A percentile compares a stretch with the other conserved stretches of the same genome.
Conservation (phyloP, 1,139 yeast species). For the Taphrina wiesneri region DNA sequence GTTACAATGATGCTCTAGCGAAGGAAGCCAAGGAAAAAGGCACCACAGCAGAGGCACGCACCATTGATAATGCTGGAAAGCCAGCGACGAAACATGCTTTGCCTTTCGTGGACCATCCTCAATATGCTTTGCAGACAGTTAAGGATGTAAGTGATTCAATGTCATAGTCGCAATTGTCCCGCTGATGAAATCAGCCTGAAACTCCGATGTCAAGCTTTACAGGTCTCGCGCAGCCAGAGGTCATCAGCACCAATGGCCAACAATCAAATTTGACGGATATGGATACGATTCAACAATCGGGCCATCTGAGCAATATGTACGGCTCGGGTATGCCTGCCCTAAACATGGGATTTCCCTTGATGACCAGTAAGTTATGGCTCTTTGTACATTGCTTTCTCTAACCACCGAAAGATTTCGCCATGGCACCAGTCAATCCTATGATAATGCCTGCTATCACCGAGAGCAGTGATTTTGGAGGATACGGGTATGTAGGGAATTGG, state of each 20-base stretch:
- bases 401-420: not conserved
- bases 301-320: not conserved
- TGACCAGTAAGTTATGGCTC: not conserved
- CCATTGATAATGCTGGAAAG: not conserved
- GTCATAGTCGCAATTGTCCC: not conserved
- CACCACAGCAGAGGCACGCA: not conserved
- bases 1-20: slow-evolving; percentile 26
- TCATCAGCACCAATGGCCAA: not conserved
- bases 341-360: slow-evolving; percentile 20
- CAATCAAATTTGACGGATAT: not conserved
- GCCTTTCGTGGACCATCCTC: no score
- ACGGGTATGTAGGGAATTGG: not conserved
- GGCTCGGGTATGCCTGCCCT: not conserved
- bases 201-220: not conserved
- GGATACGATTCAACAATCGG: not conserved
- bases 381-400: not conserved
- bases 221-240: not conserved
- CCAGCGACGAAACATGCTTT: no score
- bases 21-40: slow-evolving; percentile 21
- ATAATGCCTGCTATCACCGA: not conserved
- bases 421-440: slow-evolving; percentile 10
- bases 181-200: not conserved
- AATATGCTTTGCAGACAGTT: no score
- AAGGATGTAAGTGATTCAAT: not conserved
- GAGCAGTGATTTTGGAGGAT: not conserved